These are phyloP conservation scores for Mrakia frigida DNA, from an alignment of 768 basidiomycete species.

Conservation along the genomic window DNA sequence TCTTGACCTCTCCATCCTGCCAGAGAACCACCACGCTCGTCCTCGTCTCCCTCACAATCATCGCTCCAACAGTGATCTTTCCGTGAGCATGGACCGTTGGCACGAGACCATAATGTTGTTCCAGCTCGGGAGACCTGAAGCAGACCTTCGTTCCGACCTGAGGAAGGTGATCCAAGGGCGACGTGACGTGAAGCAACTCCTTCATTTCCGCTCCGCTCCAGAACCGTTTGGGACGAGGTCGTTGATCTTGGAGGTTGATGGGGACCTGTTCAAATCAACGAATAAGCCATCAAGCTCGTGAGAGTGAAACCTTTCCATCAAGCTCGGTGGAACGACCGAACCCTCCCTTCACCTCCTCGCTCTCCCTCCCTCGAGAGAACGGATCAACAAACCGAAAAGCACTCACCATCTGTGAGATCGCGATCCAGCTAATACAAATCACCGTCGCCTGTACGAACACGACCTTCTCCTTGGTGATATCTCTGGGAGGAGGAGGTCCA, in stretches of 20 bases:
- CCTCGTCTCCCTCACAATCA: conserved; percentile 65
- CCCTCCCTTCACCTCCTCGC: too few species aligned
- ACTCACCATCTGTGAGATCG: conserved; percentile 71
- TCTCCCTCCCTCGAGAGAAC: too few species aligned
- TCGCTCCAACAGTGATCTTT: conserved; percentile 48
- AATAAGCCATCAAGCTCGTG: neutral
- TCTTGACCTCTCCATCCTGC: conserved; percentile 66
- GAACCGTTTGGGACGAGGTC: conserved; percentile 65
- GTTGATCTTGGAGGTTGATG: conserved; percentile 52
- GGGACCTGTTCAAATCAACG: conserved; percentile 53
- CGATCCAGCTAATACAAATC: conserved; percentile 78
- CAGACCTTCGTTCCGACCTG: conserved; percentile 61
- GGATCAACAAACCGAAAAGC: too few species aligned
- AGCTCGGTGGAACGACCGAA: too few species aligned
- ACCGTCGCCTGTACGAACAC: conserved; percentile 48
- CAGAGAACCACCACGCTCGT: conserved; percentile 71
- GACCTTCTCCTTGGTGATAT: conserved; percentile 21
- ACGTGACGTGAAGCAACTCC: conserved; percentile 60
- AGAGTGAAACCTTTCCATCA: too few species aligned
- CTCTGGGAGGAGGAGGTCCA: conserved; percentile 12
- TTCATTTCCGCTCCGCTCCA: conserved; percentile 65
- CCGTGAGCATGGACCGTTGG: conserved; percentile 60
- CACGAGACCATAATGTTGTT: conserved; percentile 46
- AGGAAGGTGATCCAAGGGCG: conserved; percentile 59
- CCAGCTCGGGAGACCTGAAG: conserved; percentile 6